A percentile compares a stretch with the other conserved stretches of the same genome.
phyloP scores from a whole-genome alignment of 169 alveolate species.

The Plasmodium coatneyi region DNA sequence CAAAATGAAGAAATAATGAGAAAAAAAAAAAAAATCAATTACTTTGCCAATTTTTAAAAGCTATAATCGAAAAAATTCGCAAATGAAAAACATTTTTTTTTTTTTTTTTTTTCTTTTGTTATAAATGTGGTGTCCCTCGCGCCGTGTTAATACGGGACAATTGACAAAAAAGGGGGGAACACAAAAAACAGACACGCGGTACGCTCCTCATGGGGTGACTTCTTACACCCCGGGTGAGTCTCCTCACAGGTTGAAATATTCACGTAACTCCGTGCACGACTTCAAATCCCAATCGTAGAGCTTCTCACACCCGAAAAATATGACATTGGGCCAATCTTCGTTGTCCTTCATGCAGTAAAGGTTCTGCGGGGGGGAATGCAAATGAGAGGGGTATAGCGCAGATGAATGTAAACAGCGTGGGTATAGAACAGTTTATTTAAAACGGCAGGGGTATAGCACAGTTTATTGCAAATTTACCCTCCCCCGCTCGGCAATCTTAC shows the following conservation, averaged over 20 bases:
- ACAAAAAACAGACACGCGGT: not conserved
- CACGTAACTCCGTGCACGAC: slow-evolving; percentile 24
- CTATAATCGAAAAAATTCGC: not conserved
- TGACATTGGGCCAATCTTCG: slow-evolving; percentile 63
- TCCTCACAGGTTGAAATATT: slow-evolving; percentile 30
- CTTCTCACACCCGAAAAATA: slow-evolving; percentile 47
- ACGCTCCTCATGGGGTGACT: not conserved
- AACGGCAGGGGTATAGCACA: not conserved
- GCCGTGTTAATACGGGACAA: not conserved
- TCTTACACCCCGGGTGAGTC: not conserved
- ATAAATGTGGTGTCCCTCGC: not conserved
- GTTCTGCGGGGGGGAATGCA: slow-evolving; percentile 12
- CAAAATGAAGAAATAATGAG: not conserved
- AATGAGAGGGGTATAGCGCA: not conserved
- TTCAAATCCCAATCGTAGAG: slow-evolving; percentile 52
- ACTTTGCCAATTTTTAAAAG: not conserved
- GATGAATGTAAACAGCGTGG: not conserved
- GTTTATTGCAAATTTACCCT: not conserved
- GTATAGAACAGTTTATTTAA: not conserved
- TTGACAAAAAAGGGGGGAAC: not conserved
- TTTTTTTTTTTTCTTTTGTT: not conserved
- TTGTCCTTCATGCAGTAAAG: slow-evolving; percentile 44
- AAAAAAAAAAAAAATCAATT: not conserved
- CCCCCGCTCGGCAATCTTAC: not conserved
- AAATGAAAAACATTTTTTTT: not conserved